Evolutionary conservation across 768 basidiomycete species (phyloP), one percentile per base, ranked within the genome.

Genomic region (Russula foetens): DNA sequence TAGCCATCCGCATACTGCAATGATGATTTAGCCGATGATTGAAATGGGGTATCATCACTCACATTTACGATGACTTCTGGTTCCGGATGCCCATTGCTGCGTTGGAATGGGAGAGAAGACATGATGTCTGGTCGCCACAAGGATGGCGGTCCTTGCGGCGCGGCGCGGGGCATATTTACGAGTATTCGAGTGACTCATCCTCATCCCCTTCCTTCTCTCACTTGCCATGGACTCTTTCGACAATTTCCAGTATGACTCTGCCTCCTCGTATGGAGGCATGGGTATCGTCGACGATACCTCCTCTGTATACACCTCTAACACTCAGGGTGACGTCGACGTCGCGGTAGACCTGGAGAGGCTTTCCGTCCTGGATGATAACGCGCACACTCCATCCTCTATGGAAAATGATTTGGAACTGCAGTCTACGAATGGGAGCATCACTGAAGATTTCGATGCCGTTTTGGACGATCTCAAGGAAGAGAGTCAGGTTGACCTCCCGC

Each of bases 391-490:
- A 31, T 53, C 59, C 39, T 58, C 63, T 7, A 45, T 47, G 31
- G 58, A 57, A 17, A 59, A 63, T 58, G 66, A 66, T 57, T 69
- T 75, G 48, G 72, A 74, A 47, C 70, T 75, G 35, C 71, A 73
- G 9, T 67, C 69, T 35, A 60, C 66, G 21, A 71, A 72, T 35
- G 72, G 68, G 50, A 75, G 79, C 64, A 79, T 86, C 49, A 88
- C 92, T 59, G 92, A 94, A 56, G 93, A 96, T 69, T 92, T 94
- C 65, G 91, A 95, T 71, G 88, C 83, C 7, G 89, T 92, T 47
- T 75, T 96, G 41, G 93, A 95, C 62, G 93, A 95, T 70, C 71
- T 93, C 68, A 94, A 92, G 74, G 89, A 91, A 64, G 91, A 90
- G 66, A 77, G 77, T 14, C 74, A 82, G 17, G 78, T 92, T 35